Evolutionary conservation across 2,329 filamentous ascomycete species (phyloP).

Genomic region (Neospermospora avenae): DNA sequence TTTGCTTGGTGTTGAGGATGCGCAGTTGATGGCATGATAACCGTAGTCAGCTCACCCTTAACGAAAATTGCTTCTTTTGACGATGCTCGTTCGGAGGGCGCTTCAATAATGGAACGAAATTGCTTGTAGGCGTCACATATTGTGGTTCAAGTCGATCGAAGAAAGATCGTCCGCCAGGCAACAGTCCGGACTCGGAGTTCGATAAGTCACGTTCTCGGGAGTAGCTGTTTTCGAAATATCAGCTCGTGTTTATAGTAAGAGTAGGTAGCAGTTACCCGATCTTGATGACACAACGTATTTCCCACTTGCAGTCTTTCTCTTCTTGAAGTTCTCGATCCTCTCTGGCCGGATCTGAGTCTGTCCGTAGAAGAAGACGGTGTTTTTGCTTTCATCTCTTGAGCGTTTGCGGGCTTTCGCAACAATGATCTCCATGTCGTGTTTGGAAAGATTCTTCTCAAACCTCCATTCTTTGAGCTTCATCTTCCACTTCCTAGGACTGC

Average conservation of each 20-base stretch:
- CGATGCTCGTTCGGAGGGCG: background rate
- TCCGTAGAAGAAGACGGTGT: conserved; percentile 9
- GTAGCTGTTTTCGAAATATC: background rate
- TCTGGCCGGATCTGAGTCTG: conserved; percentile 8
- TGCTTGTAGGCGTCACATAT: background rate
- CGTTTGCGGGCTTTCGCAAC: conserved; percentile 15
- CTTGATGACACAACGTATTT: conserved; percentile 1
- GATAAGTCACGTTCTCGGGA: conserved; percentile 7
- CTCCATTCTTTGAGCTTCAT: conserved; percentile 17
- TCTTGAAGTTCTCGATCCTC: conserved; percentile 13
- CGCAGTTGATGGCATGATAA: too few species aligned
- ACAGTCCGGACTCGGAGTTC: conserved; percentile 3
- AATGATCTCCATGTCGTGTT: conserved; percentile 10
- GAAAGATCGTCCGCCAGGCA: conserved; percentile 4
- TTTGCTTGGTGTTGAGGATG: too few species aligned
- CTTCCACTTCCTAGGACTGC: conserved; percentile 15
- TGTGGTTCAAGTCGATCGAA: conserved; percentile 1
- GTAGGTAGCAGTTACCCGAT: conserved; percentile 1
- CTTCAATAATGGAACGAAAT: background rate
- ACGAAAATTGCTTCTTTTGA: too few species aligned
- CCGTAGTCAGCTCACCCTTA: too few species aligned
- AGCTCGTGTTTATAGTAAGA: background rate
- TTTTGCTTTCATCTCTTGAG: conserved; percentile 11
- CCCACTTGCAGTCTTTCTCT: conserved; percentile 4
- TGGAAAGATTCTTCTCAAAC: conserved; percentile 14